Percentiles rank a stretch among this genome's conserved stretches.
phyloP scores from a whole-genome alignment of 108 stramenopile species.

The Mayamaea pseudoterrestris region DNA sequence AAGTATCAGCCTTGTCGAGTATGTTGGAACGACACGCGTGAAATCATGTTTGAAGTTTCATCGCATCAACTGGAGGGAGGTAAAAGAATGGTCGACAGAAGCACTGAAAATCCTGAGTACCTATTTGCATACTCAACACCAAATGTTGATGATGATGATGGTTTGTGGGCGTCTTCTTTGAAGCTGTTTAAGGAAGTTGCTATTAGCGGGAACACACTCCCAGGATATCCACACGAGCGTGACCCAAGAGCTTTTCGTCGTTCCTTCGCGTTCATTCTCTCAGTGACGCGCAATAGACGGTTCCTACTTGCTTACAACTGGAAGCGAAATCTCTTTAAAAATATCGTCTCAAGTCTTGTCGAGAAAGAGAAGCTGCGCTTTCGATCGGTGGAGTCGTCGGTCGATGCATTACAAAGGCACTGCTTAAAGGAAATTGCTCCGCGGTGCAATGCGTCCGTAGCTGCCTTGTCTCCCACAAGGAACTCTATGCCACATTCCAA shows the following conservation, averaged over 20 bases:
- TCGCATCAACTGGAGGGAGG: too few relatives aligned
- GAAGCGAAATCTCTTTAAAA: slow-evolving; percentile 20
- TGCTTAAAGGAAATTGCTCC: slow-evolving; percentile 6
- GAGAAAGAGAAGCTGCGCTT: slow-evolving; percentile 2
- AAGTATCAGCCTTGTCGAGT: too few relatives aligned
- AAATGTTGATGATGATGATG: too few relatives aligned
- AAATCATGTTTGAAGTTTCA: too few relatives aligned
- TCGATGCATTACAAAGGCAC: slow-evolving; percentile 4
- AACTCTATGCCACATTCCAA: not conserved
- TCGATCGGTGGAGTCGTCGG: not conserved
- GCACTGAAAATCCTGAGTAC: too few relatives aligned
- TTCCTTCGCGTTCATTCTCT: slow-evolving; percentile 34
- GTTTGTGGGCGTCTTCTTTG: too few relatives aligned
- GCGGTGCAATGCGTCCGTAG: not conserved
- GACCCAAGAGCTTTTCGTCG: slow-evolving; percentile 20
- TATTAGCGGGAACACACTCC: too few relatives aligned
- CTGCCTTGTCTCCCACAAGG: not conserved
- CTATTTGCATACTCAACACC: too few relatives aligned
- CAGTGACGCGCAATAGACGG: slow-evolving; percentile 25
- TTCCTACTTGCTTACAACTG: slow-evolving; percentile 32
- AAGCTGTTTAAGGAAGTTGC: slow-evolving; percentile 26
- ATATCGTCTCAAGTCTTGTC: not conserved
- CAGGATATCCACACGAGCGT: too few relatives aligned
- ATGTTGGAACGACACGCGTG: too few relatives aligned
- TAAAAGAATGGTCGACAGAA: too few relatives aligned